Base-by-base conservation (phyloP, 1,139 yeast genomes). In the Geotrichum carabidarum region DNA sequence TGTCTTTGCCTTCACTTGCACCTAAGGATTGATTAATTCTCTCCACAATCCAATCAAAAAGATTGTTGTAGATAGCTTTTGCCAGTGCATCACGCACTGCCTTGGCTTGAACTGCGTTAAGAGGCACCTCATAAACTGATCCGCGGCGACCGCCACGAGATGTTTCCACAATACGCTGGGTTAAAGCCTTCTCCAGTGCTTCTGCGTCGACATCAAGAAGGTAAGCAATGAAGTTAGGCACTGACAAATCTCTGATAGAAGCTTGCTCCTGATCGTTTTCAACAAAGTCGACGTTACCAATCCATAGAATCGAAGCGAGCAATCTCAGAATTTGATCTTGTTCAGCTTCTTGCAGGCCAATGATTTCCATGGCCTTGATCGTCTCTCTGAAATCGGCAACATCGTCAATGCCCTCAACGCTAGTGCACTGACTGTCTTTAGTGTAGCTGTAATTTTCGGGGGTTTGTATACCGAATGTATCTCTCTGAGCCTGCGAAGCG, bases 11-110 rank as follows among this genome's bases (percentile, higher is more conserved):
- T 17, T 75, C 72, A 48, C 76, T 71, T 8, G 79, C 73, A 46
- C 76, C 75, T 62, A 85, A 74, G 0, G 97, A 86, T 51, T 76
- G 72, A 69, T 94, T 94, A 48, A 94, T 96, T 67, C 99, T 81
- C 56, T 79, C 89, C n/a, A 94, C 98, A 65, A 94, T 90, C 98
- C 99, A 91, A 58, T 94, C 98, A 66, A 94, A 94, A 57, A 94
- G 74, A 65, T 91, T 91, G 69, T 84, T 89, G 74, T 94, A 94
- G 49, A 94, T 79, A 3, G 96, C 97, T 71, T 91, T 94, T 2
- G 99, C 96, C 55, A 94, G 76, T 1, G 97, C 97, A 71, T 94
- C 98, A 62, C 94, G 81, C 9, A 90, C 96, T 1, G 99, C 95
- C 4, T 84, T 81, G 0, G 99, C 99, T 70, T 94, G 99, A 1